phyloP scores from a whole-genome alignment of 2,329 filamentous ascomycete genomes.

The Xylariaceae sp. region DNA sequence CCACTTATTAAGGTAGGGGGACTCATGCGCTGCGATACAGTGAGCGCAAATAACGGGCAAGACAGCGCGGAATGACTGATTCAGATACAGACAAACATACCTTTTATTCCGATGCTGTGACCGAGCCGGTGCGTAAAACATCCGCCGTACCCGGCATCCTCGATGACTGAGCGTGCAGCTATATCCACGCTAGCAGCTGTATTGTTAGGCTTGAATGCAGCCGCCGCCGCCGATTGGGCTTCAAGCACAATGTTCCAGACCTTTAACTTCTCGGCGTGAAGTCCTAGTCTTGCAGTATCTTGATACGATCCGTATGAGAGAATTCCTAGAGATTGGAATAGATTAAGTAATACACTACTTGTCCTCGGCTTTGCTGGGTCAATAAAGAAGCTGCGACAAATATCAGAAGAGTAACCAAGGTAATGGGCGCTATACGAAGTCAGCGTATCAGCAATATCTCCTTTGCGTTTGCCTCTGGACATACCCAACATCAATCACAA shows the following conservation, averaged over 20 bases:
- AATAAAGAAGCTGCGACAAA: constrained; percentile 67
- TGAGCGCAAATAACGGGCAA: no score
- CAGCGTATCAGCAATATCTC: constrained; percentile 12
- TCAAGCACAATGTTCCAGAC: constrained; percentile 67
- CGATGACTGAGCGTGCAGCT: constrained; percentile 63
- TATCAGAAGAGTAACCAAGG: constrained; percentile 67
- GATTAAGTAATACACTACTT: neutral
- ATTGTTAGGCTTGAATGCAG: constrained; percentile 55
- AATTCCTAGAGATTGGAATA: constrained; percentile 2
- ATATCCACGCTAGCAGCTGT: constrained; percentile 66
- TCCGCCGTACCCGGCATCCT: constrained; percentile 62
- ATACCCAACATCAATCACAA: constrained; percentile 65
- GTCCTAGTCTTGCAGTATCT: constrained; percentile 13
- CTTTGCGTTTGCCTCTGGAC: constrained; percentile 29
- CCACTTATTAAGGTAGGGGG: constrained; percentile 68
- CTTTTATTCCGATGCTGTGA: constrained; percentile 69
- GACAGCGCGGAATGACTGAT: no score
- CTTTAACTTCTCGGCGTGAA: constrained; percentile 56
- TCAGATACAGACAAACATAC: constrained; percentile 28
- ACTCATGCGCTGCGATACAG: constrained; percentile 59
- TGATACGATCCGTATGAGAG: neutral
- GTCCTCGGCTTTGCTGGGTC: constrained; percentile 32
- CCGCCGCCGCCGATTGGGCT: constrained; percentile 63
- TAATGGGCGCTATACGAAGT: constrained; percentile 54
- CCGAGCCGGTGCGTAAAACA: constrained; percentile 67